Conservation (phyloP, 2,329 filamentous ascomycete genomes). For the Fusarium scirpi region DNA sequence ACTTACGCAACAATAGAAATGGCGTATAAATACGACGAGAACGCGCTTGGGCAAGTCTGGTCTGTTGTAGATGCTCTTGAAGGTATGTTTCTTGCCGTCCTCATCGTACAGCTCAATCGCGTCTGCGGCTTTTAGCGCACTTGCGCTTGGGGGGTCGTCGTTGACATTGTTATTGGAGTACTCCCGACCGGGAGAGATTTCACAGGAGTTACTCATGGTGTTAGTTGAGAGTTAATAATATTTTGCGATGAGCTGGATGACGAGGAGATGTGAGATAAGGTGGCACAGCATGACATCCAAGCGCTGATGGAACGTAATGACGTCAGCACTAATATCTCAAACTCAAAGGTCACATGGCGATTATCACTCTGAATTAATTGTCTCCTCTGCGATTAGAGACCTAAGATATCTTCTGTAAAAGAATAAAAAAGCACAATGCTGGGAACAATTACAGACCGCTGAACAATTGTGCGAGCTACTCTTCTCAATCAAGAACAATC, state of each 20-base stretch:
- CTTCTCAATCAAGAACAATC: background rate
- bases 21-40: slow-evolving; percentile 31
- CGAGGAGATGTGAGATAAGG: background rate
- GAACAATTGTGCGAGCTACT: background rate
- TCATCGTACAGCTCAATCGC: slow-evolving; percentile 19
- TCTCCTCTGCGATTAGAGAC: background rate
- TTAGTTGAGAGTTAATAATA: fast-evolving
- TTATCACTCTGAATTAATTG: background rate
- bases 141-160: slow-evolving; percentile 3
- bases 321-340: background rate
- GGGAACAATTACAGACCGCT: too few species aligned
- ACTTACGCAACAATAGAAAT: slow-evolving; percentile 29
- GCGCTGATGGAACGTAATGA: background rate
- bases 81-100: slow-evolving; percentile 12
- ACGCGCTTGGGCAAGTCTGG: background rate
- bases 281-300: background rate
- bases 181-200: background rate
- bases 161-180: slow-evolving; percentile 2
- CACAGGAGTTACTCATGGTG: slow-evolving; percentile 7
- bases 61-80: slow-evolving; percentile 27
- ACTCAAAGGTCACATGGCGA: background rate
- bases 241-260: background rate
- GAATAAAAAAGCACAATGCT: too few species aligned
- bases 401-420: too few species aligned
- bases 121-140: background rate